Conservation (phyloP, 2,329 filamentous ascomycete species). For the Venturia oleaginea region DNA sequence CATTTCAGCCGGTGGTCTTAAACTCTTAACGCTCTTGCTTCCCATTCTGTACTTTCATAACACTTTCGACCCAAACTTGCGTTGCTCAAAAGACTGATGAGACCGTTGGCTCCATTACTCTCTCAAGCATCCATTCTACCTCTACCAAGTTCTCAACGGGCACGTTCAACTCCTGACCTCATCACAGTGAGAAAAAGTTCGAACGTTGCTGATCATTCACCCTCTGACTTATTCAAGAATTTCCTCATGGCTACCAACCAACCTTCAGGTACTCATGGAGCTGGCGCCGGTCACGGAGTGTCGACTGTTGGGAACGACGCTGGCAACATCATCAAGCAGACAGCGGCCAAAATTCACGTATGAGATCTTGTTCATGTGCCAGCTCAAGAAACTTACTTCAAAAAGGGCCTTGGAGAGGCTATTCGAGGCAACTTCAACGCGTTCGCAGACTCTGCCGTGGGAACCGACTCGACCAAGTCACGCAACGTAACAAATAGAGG, state of each 20-base stretch:
- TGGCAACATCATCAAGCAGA: constrained; percentile 26
- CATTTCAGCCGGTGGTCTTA: background rate
- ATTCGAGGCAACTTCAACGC: constrained; percentile 31
- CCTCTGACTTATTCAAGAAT: background rate
- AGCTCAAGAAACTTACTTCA: constrained; percentile 16
- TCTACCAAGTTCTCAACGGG: background rate
- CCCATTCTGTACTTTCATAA: background rate
- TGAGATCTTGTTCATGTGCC: constrained; percentile 8
- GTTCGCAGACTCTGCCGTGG: constrained; percentile 25
- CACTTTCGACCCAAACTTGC: background rate
- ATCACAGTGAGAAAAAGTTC: background rate
- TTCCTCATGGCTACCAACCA: background rate
- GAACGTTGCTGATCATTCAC: background rate
- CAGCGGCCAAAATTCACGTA: constrained; percentile 28
- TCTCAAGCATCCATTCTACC: background rate
- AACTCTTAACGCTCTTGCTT: background rate
- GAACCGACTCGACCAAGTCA: constrained; percentile 25
- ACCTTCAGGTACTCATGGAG: background rate
- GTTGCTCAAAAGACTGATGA: background rate
- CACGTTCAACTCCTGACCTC: background rate
- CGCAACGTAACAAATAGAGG: constrained; percentile 25
- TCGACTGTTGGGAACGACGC: constrained; percentile 19
- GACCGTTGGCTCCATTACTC: background rate
- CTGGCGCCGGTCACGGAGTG: background rate
- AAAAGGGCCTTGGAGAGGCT: constrained; percentile 29